Evolutionary conservation across 352 stramenopile species (phyloP).

Genomic region (Thalassiosira ordinaria): DNA sequence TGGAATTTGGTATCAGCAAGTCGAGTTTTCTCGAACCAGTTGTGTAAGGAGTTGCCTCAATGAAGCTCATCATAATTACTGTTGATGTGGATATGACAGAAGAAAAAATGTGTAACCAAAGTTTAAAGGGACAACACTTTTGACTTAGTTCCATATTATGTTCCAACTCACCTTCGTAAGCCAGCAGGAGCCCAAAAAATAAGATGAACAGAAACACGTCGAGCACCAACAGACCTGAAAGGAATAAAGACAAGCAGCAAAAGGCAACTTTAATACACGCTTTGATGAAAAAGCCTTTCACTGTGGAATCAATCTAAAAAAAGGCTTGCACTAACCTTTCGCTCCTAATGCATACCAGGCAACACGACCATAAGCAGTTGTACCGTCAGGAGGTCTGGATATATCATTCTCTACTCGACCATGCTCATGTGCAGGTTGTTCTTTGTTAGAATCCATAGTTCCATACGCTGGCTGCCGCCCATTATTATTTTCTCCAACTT

Average conservation of each 20-base stretch:
- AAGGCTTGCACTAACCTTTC: constrained; percentile 13
- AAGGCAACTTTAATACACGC: too few relatives aligned
- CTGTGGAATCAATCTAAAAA: too few relatives aligned
- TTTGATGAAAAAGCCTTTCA: too few relatives aligned
- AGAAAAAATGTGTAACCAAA: too few relatives aligned
- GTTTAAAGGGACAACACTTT: too few relatives aligned
- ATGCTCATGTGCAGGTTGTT: not conserved
- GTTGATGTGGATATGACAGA: too few relatives aligned
- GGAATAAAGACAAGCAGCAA: too few relatives aligned
- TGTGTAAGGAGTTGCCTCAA: constrained; percentile 60
- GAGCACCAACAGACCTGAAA: constrained; percentile 58
- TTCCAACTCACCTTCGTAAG: constrained; percentile 65
- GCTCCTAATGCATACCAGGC: constrained; percentile 72
- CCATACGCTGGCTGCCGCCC: constrained; percentile 14
- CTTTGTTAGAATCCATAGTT: not conserved
- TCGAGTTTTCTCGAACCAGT: constrained; percentile 52
- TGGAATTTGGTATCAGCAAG: constrained; percentile 56
- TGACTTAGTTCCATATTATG: too few relatives aligned
- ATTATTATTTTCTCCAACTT: too few relatives aligned
- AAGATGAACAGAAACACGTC: constrained; percentile 73
- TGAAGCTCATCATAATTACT: constrained; percentile 72
- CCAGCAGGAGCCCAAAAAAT: constrained; percentile 66
- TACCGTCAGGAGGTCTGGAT: constrained; percentile 54
- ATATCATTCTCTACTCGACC: not conserved
- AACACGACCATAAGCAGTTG: constrained; percentile 64